Evolutionary conservation across 306 rosid species (phyloP).

Genomic region (Lablab purpureus): DNA sequence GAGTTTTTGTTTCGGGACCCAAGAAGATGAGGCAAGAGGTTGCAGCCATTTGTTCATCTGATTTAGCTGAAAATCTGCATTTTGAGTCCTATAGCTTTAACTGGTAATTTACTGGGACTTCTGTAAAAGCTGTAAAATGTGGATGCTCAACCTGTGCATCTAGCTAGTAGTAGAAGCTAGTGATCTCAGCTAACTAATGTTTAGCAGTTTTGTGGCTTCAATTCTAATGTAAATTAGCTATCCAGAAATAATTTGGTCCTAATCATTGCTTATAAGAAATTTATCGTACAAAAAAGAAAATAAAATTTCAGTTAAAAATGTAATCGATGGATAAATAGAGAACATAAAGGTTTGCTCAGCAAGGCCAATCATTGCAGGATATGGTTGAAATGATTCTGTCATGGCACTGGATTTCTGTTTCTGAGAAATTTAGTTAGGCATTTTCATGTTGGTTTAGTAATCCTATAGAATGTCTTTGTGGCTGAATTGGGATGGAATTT

Average conservation of each 20-base stretch:
- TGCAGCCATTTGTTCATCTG: constrained; percentile 74
- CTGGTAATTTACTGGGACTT: constrained; percentile 54
- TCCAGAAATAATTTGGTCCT: background rate
- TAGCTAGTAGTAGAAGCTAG: background rate
- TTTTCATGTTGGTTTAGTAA: too few relatives aligned
- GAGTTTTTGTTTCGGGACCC: constrained; percentile 72
- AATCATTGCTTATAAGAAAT: background rate
- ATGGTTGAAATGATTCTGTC: too few relatives aligned
- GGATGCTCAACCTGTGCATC: background rate
- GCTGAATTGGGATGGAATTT: too few relatives aligned
- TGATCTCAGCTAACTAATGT: background rate
- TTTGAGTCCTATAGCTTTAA: constrained; percentile 78
- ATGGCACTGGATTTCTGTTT: too few relatives aligned
- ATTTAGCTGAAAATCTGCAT: constrained; percentile 62
- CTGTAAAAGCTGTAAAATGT: background rate
- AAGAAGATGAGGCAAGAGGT: constrained; percentile 73
- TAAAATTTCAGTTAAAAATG: too few relatives aligned
- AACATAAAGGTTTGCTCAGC: too few relatives aligned
- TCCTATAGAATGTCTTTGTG: too few relatives aligned
- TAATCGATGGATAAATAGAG: too few relatives aligned
- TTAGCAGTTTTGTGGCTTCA: background rate
- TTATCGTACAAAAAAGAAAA: too few relatives aligned
- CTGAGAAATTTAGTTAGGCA: too few relatives aligned
- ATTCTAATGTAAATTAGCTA: background rate
- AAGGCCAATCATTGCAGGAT: too few relatives aligned